Evolutionary conservation across 2,329 filamentous ascomycete genomes (phyloP), one percentile per base, ranked within the genome.

Genomic region (Fusarium fracticaudum): DNA sequence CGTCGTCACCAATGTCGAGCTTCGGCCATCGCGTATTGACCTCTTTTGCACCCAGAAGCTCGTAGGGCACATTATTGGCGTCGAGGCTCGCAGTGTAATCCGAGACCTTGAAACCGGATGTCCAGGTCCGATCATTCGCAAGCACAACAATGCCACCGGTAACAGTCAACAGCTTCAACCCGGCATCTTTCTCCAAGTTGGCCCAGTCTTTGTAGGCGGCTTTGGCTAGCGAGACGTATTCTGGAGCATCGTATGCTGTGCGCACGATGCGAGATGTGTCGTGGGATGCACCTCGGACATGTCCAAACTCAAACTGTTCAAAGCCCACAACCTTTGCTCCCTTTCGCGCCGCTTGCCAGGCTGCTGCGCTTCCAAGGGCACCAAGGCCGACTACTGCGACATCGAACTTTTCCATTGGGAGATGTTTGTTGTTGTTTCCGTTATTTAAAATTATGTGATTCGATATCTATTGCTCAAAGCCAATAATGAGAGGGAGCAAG

Each of bases 261-360:
- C 60, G 53, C 4, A 64, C 60, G 12, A 63, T 63, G 12, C 60
- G 60, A 29, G 60, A 63, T 2, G 60, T 63, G 43, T 63, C 60
- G n/a, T 63, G 60, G 14, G 60, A 64, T 13, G 60, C 60, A 5
- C 60, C 60, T 3, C 60, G 60, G 29, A 64, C 33, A 15, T 64
- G 60, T 1, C 60, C 60, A 11, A 64, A 64, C 43, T 64, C 60
- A 8, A 64, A 64, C 12, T 64, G 60, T 20, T 64, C 60, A 31
- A 64, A 64, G 5, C 33, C 60, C 6, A 64, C 18, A 2, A 64
- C 43, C 15, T 48, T 64, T 17, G 29, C 60, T 12, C 53, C 60
- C 17, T 64, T 64, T 24, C 43, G 8, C 4, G 60, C 53, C 6
- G 53, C 60, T 37, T 64, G 43, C 53, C 53, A 64, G 8, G 43